These are phyloP conservation scores for Cunninghamia lanceolata DNA, from an alignment of 75 land plant species.

Conservation along the genomic window DNA sequence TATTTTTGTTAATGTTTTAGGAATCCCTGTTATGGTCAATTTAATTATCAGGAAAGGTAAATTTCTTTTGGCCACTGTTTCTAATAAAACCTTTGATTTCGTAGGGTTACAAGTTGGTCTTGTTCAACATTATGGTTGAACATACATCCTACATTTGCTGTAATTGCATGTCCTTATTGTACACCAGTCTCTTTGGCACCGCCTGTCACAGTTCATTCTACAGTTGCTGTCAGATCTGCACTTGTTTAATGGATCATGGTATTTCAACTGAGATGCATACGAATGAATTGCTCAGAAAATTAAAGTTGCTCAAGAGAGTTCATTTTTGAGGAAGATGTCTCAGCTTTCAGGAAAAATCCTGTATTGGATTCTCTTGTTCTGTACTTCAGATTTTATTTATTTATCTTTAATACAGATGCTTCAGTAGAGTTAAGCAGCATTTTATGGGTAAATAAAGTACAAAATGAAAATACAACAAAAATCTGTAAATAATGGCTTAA, in stretches of 20 bases:
- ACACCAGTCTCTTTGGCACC: not conserved
- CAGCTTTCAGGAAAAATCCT: too few relatives aligned
- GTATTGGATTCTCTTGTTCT: not conserved
- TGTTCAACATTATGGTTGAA: not conserved
- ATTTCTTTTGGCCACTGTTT: not conserved
- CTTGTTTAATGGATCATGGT: too few relatives aligned
- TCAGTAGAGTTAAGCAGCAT: too few relatives aligned
- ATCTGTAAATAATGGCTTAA: too few relatives aligned
- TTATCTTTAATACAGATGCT: too few relatives aligned
- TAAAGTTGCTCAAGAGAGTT: not conserved
- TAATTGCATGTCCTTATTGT: not conserved
- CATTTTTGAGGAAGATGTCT: not conserved
- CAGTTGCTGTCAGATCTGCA: slow-evolving; percentile 3
- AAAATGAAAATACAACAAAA: too few relatives aligned
- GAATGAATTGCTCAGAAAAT: not conserved
- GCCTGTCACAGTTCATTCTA: not conserved
- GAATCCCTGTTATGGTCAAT: too few relatives aligned
- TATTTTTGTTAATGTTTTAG: too few relatives aligned
- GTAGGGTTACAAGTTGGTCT: not conserved
- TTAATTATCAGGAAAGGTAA: not conserved
- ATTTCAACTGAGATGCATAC: not conserved
- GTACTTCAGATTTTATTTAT: too few relatives aligned
- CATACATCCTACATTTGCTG: not conserved
- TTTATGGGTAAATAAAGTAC: too few relatives aligned
- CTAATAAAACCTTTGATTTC: not conserved